Conservation (phyloP, 371 early-diverging fungal species). For the Actinomortierella ambigua region DNA sequence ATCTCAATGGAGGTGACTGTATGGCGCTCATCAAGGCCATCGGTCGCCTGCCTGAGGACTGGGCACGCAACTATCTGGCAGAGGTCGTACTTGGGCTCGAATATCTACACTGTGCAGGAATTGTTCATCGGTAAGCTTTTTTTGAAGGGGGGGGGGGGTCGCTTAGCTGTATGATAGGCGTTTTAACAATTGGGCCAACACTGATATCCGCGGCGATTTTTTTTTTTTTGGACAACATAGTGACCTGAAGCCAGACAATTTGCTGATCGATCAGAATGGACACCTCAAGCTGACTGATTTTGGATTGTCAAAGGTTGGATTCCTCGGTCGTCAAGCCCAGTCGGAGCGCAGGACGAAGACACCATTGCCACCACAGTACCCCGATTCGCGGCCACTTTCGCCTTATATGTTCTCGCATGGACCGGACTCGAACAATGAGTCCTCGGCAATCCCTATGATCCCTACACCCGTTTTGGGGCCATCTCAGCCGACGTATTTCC, state of each 20-base stretch:
- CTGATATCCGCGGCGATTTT: too few relatives aligned
- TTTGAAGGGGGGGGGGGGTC: too few relatives aligned
- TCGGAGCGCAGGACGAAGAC: conserved; percentile 52
- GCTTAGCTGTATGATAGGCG: not conserved
- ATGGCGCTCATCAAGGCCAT: conserved; percentile 89
- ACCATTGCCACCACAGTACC: conserved; percentile 13
- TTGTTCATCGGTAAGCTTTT: conserved; percentile 79
- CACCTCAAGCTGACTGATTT: conserved; percentile 96
- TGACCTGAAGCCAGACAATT: conserved; percentile 91
- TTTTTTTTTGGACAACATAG: conserved; percentile 42
- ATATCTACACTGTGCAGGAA: conserved; percentile 85
- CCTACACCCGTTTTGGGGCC: conserved; percentile 44
- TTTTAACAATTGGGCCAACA: too few relatives aligned
- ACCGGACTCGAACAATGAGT: conserved; percentile 23
- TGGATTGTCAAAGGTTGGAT: conserved; percentile 89
- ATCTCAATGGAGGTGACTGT: conserved; percentile 96
- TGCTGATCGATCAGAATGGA: conserved; percentile 89
- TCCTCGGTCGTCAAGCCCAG: conserved; percentile 79
- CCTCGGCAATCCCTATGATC: conserved; percentile 38
- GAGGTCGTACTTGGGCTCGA: conserved; percentile 94
- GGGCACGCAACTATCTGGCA: conserved; percentile 91
- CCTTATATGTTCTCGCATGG: conserved; percentile 39
- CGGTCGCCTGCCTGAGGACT: conserved; percentile 86
- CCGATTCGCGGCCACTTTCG: conserved; percentile 40
- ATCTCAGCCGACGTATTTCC: conserved; percentile 36